These are phyloP conservation scores for Xerocomus minutiporus DNA, from an alignment of 1,284 basidiomycete species.

Conservation along the genomic window DNA sequence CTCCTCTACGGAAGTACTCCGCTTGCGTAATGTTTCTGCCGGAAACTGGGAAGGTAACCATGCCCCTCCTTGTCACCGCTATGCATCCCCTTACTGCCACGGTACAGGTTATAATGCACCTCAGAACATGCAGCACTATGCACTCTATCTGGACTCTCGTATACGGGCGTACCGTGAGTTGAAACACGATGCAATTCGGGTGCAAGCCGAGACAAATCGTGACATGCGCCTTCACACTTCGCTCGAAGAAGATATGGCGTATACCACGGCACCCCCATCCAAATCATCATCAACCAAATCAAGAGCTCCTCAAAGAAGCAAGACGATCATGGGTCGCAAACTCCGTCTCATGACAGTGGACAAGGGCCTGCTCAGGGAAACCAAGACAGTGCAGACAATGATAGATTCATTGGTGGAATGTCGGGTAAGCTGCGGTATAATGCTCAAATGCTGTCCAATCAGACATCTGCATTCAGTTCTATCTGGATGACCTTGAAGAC, in stretches of 20 bases:
- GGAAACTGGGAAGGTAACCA: slow-evolving; percentile 76
- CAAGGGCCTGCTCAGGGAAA: slow-evolving; percentile 91
- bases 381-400: slow-evolving; percentile 85
- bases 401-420: slow-evolving; percentile 86
- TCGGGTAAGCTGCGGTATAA: slow-evolving; percentile 48
- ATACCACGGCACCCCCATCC: slow-evolving; percentile 26
- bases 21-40: slow-evolving; percentile 70
- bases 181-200: slow-evolving; percentile 89
- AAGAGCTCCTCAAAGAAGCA: slow-evolving; percentile 52
- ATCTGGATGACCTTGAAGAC: slow-evolving; percentile 89
- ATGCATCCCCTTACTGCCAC: slow-evolving; percentile 4
- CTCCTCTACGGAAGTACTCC: slow-evolving; percentile 73
- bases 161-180: slow-evolving; percentile 89
- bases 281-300: slow-evolving; percentile 29
- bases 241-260: slow-evolving; percentile 51
- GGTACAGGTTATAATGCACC: slow-evolving; percentile 75
- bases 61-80: background rate
- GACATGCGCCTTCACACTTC: slow-evolving; percentile 65
- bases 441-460: background rate
- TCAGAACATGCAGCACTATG: slow-evolving; percentile 84
- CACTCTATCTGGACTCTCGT: slow-evolving; percentile 83
- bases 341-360: slow-evolving; percentile 91
- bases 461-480: slow-evolving; percentile 59
- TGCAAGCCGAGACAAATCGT: slow-evolving; percentile 86
- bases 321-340: slow-evolving; percentile 78